Evolutionary conservation across 768 basidiomycete species (phyloP).

Genomic region (Asterophora parasitica): DNA sequence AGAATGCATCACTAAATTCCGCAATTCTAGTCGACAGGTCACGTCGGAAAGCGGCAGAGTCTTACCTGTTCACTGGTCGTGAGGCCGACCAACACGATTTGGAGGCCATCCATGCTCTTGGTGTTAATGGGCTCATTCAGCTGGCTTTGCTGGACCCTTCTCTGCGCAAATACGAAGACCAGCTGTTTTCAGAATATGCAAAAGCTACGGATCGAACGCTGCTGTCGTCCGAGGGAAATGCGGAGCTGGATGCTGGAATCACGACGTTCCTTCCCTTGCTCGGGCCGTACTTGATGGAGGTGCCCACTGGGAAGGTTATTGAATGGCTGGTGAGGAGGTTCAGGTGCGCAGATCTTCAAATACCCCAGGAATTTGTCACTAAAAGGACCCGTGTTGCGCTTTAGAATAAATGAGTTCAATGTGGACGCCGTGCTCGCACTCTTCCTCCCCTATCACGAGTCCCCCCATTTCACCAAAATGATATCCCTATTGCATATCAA

Average conservation of each 20-base stretch:
- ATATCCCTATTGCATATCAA: constrained; percentile 77
- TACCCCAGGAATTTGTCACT: background rate
- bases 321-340: constrained; percentile 96
- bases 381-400: background rate
- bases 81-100: constrained; percentile 86
- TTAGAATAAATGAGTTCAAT: constrained; percentile 92
- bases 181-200: constrained; percentile 76
- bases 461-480: constrained; percentile 92
- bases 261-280: constrained; percentile 62
- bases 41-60: constrained; percentile 60
- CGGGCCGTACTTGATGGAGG: constrained; percentile 77
- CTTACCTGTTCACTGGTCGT: constrained; percentile 83
- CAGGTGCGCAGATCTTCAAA: constrained; percentile 51
- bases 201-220: constrained; percentile 77
- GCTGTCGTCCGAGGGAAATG: constrained; percentile 55
- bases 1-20: constrained; percentile 75
- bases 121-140: constrained; percentile 71
- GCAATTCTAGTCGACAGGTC: constrained; percentile 62
- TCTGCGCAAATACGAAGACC: constrained; percentile 58
- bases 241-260: constrained; percentile 58
- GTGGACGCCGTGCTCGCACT: constrained; percentile 68
- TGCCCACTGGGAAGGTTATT: constrained; percentile 75
- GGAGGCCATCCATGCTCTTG: constrained; percentile 80
- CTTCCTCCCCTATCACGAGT: constrained; percentile 94
- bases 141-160: constrained; percentile 57